Evolutionary conservation across 179 eudicot species (phyloP).

Genomic region (Camellia oleifera): DNA sequence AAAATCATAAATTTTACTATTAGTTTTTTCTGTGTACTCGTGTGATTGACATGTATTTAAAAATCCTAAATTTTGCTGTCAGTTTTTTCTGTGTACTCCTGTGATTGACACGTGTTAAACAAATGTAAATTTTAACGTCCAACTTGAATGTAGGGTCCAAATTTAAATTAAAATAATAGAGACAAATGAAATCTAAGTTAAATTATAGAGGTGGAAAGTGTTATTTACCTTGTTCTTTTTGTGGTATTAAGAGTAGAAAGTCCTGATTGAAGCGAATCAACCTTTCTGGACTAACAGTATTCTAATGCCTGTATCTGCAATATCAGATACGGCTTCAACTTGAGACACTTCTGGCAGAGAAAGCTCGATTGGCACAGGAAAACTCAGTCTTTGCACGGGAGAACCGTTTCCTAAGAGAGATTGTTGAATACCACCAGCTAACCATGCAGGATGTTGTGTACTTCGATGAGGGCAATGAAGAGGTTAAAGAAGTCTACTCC

Average conservation of each 20-base stretch:
- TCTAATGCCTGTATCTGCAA: constrained; percentile 6
- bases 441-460: constrained; percentile 90
- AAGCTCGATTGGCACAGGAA: constrained; percentile 83
- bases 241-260: background rate
- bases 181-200: too few relatives aligned
- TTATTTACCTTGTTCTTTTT: too few relatives aligned
- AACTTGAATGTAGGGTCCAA: too few relatives aligned
- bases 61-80: too few relatives aligned
- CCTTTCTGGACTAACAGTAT: background rate
- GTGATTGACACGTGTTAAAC: too few relatives aligned
- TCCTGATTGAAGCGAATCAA: background rate
- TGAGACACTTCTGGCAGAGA: constrained; percentile 82
- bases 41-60: too few relatives aligned
- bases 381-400: constrained; percentile 75
- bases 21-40: too few relatives aligned
- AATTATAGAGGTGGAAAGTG: too few relatives aligned
- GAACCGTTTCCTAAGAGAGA: constrained; percentile 83
- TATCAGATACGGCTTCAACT: constrained; percentile 84
- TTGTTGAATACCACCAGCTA: constrained; percentile 91
- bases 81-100: too few relatives aligned
- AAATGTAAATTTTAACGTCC: too few relatives aligned
- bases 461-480: constrained; percentile 68
- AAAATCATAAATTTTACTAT: too few relatives aligned
- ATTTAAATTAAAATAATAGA: too few relatives aligned
- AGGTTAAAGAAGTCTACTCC: constrained; percentile 69